Conservation (phyloP, 2,329 filamentous ascomycete species). For the Bipolaris sorokiniana region DNA sequence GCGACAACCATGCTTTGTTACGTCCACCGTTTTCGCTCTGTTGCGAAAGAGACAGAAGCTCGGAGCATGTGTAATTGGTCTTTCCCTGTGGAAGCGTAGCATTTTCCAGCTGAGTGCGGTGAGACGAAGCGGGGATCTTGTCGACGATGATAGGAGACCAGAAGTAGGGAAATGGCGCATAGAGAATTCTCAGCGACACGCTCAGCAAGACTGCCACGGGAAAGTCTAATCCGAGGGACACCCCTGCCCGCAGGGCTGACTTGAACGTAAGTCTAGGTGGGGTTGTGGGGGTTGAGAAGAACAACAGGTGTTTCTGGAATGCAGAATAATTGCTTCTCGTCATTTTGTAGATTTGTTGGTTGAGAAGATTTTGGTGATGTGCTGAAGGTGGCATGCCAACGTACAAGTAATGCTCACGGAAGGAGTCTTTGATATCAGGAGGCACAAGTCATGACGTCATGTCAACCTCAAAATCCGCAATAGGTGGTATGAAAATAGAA, state of each 20-base stretch:
- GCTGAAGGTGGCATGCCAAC: background rate
- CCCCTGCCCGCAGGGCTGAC: conserved; percentile 25
- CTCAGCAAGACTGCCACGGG: conserved; percentile 29
- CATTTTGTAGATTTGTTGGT: conserved; percentile 1
- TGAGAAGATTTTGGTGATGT: too few species aligned
- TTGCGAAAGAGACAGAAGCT: conserved; percentile 19
- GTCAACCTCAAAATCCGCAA: background rate
- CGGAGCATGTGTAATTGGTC: conserved; percentile 25
- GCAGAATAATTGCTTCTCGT: conserved; percentile 24
- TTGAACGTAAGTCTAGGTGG: conserved; percentile 28
- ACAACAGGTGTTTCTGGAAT: conserved; percentile 30
- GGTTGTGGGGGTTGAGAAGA: conserved; percentile 31
- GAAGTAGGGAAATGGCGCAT: conserved; percentile 25
- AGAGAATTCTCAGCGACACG: conserved; percentile 26
- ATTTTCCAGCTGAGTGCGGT: conserved; percentile 26
- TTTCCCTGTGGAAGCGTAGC: conserved; percentile 15
- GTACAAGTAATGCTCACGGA: background rate
- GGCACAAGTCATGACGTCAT: conserved; percentile 11
- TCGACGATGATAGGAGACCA: conserved; percentile 25
- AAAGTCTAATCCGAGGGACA: conserved; percentile 29
- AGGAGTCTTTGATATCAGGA: background rate
- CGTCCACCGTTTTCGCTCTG: background rate
- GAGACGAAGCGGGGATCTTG: conserved; percentile 21
- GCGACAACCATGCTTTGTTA: conserved; percentile 19
- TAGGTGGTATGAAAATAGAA: background rate